Conservation (phyloP, 257 asterid species). For the Phtheirospermum japonicum region DNA sequence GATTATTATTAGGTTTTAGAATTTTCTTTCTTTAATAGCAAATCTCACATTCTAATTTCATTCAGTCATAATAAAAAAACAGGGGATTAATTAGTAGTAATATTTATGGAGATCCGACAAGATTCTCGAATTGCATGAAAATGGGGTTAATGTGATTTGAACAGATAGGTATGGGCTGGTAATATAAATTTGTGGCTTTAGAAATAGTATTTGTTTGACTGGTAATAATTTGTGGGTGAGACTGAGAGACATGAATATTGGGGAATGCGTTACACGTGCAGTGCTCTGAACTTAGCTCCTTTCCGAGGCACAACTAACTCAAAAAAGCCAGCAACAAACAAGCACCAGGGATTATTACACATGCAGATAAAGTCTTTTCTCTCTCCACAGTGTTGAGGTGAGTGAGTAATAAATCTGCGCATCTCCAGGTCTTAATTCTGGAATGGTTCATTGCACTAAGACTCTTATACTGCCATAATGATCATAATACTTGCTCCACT, state of each 20-base stretch:
- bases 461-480: no score
- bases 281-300: conserved; percentile 33
- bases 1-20: no score
- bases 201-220: conserved; percentile 31
- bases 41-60: no score
- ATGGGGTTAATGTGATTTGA: background rate
- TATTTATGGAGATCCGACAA: background rate
- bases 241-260: conserved; percentile 26
- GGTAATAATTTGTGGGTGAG: conserved; percentile 7
- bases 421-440: conserved; percentile 22
- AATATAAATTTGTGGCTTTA: background rate
- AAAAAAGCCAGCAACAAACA: conserved; percentile 31
- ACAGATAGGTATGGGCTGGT: conserved; percentile 34
- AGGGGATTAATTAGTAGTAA: no score
- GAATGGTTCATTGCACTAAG: conserved; percentile 26
- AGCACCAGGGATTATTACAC: conserved; percentile 27
- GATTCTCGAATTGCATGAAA: conserved; percentile 5
- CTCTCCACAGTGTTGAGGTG: no score
- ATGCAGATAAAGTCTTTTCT: no score
- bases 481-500: conserved; percentile 16
- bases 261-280: conserved; percentile 45
- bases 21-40: no score
- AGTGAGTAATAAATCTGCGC: conserved; percentile 5
- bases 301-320: conserved; percentile 52
- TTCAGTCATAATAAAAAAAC: no score